Evolutionary conservation across 306 rosid genomes (phyloP).

Genomic region (Medicago arabica): DNA sequence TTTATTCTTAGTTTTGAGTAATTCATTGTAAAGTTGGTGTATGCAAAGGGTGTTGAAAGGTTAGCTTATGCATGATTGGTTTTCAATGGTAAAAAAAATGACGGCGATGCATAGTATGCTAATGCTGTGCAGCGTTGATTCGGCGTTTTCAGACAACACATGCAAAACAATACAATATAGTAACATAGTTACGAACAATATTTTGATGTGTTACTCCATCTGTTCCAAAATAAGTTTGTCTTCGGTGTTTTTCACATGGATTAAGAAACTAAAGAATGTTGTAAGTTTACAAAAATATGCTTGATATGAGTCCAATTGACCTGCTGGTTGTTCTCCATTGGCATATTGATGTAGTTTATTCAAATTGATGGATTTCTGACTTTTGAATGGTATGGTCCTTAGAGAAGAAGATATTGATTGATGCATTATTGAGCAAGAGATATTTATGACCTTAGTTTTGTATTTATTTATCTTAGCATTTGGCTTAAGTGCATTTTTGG

Average conservation of each 20-base stretch:
- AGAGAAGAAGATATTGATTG: neutral
- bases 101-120: neutral
- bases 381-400: neutral
- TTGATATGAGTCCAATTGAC: too few relatives aligned
- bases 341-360: neutral
- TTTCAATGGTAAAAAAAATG: neutral
- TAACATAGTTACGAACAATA: neutral
- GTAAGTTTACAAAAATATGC: neutral
- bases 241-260: too few relatives aligned
- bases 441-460: neutral
- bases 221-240: too few relatives aligned
- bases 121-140: neutral
- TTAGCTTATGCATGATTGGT: constrained; percentile 5
- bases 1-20: constrained; percentile 13
- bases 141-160: neutral
- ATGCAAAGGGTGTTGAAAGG: constrained; percentile 19
- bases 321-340: neutral
- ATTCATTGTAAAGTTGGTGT: constrained; percentile 37
- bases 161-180: constrained; percentile 5
- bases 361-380: neutral
- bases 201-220: neutral
- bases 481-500: neutral
- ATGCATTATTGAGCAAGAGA: neutral
- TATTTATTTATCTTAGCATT: neutral
- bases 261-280: neutral